Evolutionary conservation across 208 protist genomes (phyloP).

Genomic region (Sergeia podlipaevii): DNA sequence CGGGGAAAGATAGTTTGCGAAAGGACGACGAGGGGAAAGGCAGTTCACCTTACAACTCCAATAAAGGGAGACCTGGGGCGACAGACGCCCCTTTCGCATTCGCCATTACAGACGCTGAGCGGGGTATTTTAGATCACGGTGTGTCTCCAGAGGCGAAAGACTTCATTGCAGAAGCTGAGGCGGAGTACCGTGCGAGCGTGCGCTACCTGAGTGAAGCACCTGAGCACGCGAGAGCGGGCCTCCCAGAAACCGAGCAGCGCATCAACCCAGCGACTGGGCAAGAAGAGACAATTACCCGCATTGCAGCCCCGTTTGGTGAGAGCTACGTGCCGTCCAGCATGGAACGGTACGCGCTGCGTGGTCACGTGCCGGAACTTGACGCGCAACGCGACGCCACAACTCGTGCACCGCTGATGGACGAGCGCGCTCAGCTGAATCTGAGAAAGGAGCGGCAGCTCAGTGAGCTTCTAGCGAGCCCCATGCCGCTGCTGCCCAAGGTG

Average conservation of each 20-base stretch:
- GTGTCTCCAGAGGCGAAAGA: conserved; percentile 48
- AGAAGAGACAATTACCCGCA: conserved; percentile 19
- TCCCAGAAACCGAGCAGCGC: conserved; percentile 20
- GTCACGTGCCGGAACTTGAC: conserved; percentile 55
- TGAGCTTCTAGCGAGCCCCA: conserved; percentile 55
- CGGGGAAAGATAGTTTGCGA: too few species aligned
- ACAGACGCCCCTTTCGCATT: conserved; percentile 22
- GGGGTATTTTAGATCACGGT: conserved; percentile 63
- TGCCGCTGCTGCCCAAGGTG: conserved; percentile 57
- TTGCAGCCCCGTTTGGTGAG: conserved; percentile 67
- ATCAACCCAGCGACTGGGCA: conserved; percentile 27
- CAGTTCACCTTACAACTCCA: too few species aligned
- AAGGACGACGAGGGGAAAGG: too few species aligned
- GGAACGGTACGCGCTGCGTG: conserved; percentile 47
- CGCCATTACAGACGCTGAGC: conserved; percentile 44
- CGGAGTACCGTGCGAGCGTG: conserved; percentile 57
- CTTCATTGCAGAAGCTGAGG: conserved; percentile 67
- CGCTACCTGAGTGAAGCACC: conserved; percentile 35
- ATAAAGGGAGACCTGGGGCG: background rate
- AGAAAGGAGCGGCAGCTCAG: conserved; percentile 67
- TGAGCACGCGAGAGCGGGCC: conserved; percentile 11
- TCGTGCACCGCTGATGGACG: conserved; percentile 31
- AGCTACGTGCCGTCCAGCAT: conserved; percentile 56
- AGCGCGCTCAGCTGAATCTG: conserved; percentile 54
- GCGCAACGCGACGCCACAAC: conserved; percentile 17